Conservation (phyloP, 441 rosid species). For the Croton laevigatus region DNA sequence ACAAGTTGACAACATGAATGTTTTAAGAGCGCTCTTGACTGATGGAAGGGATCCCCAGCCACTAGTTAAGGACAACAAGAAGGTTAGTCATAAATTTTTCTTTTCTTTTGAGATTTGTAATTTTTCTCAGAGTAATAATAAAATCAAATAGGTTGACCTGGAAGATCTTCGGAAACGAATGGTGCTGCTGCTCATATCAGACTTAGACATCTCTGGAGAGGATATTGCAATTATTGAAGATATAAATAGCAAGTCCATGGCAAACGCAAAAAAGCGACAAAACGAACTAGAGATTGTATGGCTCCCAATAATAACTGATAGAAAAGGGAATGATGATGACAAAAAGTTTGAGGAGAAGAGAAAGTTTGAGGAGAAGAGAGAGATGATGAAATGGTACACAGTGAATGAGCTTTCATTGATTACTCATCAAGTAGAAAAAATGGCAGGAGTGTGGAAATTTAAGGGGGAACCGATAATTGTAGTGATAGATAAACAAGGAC, state of each 20-base stretch:
- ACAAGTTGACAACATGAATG: conserved; percentile 66
- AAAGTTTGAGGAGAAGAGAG: conserved; percentile 37
- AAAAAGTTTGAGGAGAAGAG: too few species aligned
- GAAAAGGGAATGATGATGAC: too few species aligned
- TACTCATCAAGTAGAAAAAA: conserved; percentile 44
- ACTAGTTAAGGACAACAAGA: conserved; percentile 45
- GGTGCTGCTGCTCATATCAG: conserved; percentile 66
- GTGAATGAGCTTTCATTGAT: conserved; percentile 51
- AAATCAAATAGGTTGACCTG: conserved; percentile 41
- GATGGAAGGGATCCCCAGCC: conserved; percentile 53
- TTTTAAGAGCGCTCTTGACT: conserved; percentile 55
- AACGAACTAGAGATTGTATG: conserved; percentile 67
- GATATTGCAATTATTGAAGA: conserved; percentile 55
- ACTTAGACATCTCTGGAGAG: conserved; percentile 51
- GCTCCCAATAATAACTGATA: too few species aligned
- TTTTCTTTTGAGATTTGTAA: neutral
- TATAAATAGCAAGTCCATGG: conserved; percentile 49
- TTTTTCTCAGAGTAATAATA: neutral
- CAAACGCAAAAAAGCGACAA: conserved; percentile 28
- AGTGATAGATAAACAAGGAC: conserved; percentile 66
- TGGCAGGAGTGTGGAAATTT: conserved; percentile 52
- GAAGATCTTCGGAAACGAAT: conserved; percentile 63
- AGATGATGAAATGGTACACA: conserved; percentile 64
- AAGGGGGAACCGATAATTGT: conserved; percentile 61
- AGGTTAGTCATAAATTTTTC: conserved; percentile 35